Base-by-base conservation (phyloP, 2,329 filamentous ascomycete species). In the Xylaria sp. region DNA sequence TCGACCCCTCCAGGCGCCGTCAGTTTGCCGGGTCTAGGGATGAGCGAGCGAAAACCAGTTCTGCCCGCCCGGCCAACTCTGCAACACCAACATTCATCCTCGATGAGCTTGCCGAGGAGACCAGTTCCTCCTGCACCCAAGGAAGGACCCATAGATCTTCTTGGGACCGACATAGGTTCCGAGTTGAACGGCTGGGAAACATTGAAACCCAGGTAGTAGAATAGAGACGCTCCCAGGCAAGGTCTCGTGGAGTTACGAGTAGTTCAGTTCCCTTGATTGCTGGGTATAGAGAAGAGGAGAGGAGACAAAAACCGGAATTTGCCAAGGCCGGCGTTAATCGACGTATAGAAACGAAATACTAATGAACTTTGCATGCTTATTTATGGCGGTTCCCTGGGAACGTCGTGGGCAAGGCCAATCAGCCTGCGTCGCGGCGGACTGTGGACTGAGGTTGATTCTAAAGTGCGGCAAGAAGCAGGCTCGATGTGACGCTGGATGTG, bases 181-280 rank as follows among this genome's bases (percentile, higher is more conserved):
- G 79, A 78, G 44, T 74, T 83, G 71, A 78, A 78, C 10, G 76
- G 79, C 19, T 85, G 82, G 81, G 80, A 84, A 67, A 80, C 81
- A 3, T 66, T 85, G 67, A 81, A 81, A 68, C 82, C 82, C 46
- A 73, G 68, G 52, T 73, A 72, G 13, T 65, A 68, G 13, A 47
- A 30, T 47, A 42, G 23, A 30, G 23, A 30, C 23, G 5, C 23
- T 30, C 23, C 5, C 23, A 30, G 5, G 23, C 23, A 30, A 30
- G 23, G 23, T 30, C 23, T 30, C 23, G 23, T 30, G 23, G 3
- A 30, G 23, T 30, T 30, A 30, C 23, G 23, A 30, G 23, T 30
- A 30, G 23, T 30, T 30, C 23, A 30, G 3, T 30, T 30, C 23
- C 23, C 23, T 6, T n/a, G 13, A 47, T 44, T 46, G 13, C 47